phyloP scores from a whole-genome alignment of 768 basidiomycete genomes.

The Macrocybe gigantea region DNA sequence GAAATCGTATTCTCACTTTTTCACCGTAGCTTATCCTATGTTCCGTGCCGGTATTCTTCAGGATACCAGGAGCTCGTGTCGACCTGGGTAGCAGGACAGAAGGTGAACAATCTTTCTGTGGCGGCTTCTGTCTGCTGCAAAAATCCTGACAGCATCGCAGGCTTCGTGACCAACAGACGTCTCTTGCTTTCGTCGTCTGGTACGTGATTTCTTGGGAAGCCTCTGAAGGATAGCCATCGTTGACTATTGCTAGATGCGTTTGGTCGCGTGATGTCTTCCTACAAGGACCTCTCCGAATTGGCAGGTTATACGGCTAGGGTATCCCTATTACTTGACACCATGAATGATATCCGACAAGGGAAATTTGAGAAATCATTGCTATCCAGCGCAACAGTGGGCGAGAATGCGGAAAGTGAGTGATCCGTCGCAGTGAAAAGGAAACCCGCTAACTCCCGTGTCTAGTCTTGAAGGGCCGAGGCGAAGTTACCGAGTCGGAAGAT shows the following conservation, averaged over 20 bases:
- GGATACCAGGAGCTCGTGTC: slow-evolving; percentile 60
- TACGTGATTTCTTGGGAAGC: slow-evolving; percentile 16
- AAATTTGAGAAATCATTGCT: slow-evolving; percentile 88
- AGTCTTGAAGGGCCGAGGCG: slow-evolving; percentile 79
- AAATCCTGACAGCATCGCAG: slow-evolving; percentile 27
- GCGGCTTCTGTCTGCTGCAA: too few species aligned
- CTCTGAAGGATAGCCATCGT: slow-evolving; percentile 1
- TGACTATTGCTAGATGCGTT: slow-evolving; percentile 63
- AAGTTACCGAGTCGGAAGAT: slow-evolving; percentile 78
- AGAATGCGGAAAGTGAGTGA: slow-evolving; percentile 67
- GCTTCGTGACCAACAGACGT: slow-evolving; percentile 94
- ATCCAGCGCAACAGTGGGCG: slow-evolving; percentile 63
- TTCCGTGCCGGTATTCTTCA: slow-evolving; percentile 91
- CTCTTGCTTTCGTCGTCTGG: slow-evolving; percentile 84
- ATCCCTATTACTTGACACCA: slow-evolving; percentile 81
- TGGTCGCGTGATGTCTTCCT: slow-evolving; percentile 94
- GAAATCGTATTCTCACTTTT: slow-evolving; percentile 6
- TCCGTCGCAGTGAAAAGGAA: background rate
- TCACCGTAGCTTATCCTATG: slow-evolving; percentile 67
- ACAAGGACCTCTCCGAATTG: slow-evolving; percentile 93
- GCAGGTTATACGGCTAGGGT: slow-evolving; percentile 95
- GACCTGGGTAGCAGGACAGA: slow-evolving; percentile 90
- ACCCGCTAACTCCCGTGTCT: slow-evolving; percentile 1
- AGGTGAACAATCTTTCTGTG: slow-evolving; percentile 35
- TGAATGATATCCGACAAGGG: slow-evolving; percentile 78